These are phyloP conservation scores for Hypoxylon cercidicola DNA, from an alignment of 495 filamentous ascomycete species.

Conservation along the genomic window DNA sequence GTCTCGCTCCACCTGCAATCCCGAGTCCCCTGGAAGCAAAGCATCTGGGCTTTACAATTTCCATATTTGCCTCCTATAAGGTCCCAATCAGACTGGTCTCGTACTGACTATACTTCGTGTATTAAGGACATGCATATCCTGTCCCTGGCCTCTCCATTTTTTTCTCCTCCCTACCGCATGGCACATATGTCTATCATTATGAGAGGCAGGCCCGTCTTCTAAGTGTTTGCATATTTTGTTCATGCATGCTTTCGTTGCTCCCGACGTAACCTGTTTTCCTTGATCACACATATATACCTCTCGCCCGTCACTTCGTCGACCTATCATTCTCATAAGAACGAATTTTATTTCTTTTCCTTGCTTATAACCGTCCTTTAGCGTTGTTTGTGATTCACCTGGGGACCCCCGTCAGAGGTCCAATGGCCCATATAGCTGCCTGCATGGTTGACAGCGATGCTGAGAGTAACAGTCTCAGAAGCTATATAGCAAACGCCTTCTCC, in stretches of 20 bases:
- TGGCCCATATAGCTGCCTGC: slow-evolving; percentile 62
- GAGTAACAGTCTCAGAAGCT: slow-evolving; percentile 51
- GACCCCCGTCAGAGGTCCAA: slow-evolving; percentile 44
- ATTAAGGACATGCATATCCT: slow-evolving; percentile 44
- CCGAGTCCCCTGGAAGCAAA: slow-evolving; percentile 20
- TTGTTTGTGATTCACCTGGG: slow-evolving; percentile 38
- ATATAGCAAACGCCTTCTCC: slow-evolving; percentile 59
- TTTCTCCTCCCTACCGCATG: slow-evolving; percentile 18
- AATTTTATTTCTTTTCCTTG: slow-evolving; percentile 40
- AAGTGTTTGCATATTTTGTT: slow-evolving; percentile 40
- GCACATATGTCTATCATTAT: slow-evolving; percentile 38
- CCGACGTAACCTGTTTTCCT: slow-evolving; percentile 14
- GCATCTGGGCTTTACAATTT: slow-evolving; percentile 28
- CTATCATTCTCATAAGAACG: slow-evolving; percentile 15
- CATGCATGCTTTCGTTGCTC: slow-evolving; percentile 21
- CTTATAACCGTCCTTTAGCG: slow-evolving; percentile 36
- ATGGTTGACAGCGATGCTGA: slow-evolving; percentile 54
- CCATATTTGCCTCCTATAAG: slow-evolving; percentile 31
- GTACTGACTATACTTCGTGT: slow-evolving; percentile 33
- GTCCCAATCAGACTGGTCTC: slow-evolving; percentile 19
- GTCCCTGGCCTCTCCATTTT: slow-evolving; percentile 32
- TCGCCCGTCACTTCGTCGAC: slow-evolving; percentile 13
- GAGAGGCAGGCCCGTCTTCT: slow-evolving; percentile 28
- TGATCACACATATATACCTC: slow-evolving; percentile 29
- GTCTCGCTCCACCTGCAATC: slow-evolving; percentile 22